Evolutionary conservation across 1,284 basidiomycete species (phyloP), one percentile per base, ranked within the genome.

Genomic region (Wolfiporia cocos): DNA sequence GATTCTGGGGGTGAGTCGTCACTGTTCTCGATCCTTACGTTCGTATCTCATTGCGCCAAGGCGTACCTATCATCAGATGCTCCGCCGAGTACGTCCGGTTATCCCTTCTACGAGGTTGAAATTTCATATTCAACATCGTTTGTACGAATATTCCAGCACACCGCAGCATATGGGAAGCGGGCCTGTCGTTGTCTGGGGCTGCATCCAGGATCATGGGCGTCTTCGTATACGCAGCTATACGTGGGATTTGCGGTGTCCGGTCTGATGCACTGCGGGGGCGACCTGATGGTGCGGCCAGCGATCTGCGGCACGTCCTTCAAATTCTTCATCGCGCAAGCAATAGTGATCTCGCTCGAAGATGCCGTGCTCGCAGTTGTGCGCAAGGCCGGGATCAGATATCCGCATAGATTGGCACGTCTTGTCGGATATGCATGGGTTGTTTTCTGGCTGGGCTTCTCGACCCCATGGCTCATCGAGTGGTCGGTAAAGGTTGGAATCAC

Each of bases 1-100:
- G 53, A 10, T 53, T 64, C 32, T 67, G 66, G 65, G 61, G 64
- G 65, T 66, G 34, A 30, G 59, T n/a, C 9, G 9, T n/a, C 28
- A 29, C 9, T n/a, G 9, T 29, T 29, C 28, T 29, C 28, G 9
- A n/a, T 9, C n/a, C 28, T n/a, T 53, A 6, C 14, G 4, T 17
- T 18, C 33, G 15, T 28, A 28, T 24, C 14, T 26, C 9, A 10
- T 29, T 7, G 14, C 1, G 19, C 9, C 22, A 38, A 63, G 63
- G 37, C 56, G 54, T 34, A 52, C 53, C 14, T 62, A 59, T 64
- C 63, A 63, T 43, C 61, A 64, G 35, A 40, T 50, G 7, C 29
- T 55, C 23, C 50, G 57, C 20, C 44, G 51, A 10, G 56, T 59
- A 36, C 37, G 56, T 29, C n/a, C 10, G n/a, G 24, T 26, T 19